These are phyloP conservation scores for Emiliania huxleyi DNA, from an alignment of 78 protist genomes.

Conservation along the genomic window DNA sequence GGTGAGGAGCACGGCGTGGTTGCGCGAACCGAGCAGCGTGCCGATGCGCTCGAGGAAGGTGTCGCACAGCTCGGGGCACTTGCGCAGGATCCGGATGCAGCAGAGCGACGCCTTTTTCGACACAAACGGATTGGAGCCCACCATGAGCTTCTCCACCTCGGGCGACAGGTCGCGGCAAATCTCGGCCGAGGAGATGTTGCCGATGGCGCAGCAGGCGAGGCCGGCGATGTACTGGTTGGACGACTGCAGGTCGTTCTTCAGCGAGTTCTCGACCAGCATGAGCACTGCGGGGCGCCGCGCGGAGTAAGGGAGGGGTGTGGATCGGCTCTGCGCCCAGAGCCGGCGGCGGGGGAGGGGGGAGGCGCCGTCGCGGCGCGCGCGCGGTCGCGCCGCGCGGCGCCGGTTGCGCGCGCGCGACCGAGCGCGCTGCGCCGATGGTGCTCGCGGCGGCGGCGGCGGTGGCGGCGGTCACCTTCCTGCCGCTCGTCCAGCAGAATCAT, in stretches of 20 bases:
- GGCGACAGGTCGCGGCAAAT: conserved; percentile 91
- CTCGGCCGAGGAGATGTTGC: conserved; percentile 88
- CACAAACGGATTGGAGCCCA: conserved; percentile 78
- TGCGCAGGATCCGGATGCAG: conserved; percentile 83
- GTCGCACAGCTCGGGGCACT: conserved; percentile 85
- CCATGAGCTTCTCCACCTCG: conserved; percentile 89
- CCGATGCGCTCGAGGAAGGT: conserved; percentile 20
- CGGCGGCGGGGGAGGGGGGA: neutral
- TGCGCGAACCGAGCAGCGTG: conserved; percentile 13
- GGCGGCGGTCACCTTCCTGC: conserved; percentile 65
- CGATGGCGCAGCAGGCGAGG: conserved; percentile 90
- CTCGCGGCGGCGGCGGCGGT: too few species aligned
- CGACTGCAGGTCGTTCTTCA: conserved; percentile 83
- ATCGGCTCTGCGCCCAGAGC: neutral
- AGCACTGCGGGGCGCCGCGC: conserved; percentile 32
- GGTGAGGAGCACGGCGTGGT: conserved; percentile 88
- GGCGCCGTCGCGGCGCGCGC: neutral
- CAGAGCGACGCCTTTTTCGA: conserved; percentile 92
- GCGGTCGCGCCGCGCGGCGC: neutral
- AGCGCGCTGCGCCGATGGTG: too few species aligned
- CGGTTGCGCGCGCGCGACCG: neutral
- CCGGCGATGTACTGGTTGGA: conserved; percentile 85
- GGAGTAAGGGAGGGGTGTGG: neutral
- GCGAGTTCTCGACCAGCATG: conserved; percentile 87
- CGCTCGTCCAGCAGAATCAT: conserved; percentile 91